These are phyloP conservation scores for Coemansia sp. DNA, from an alignment of 192 early-diverging fungal species.

Conservation along the genomic window DNA sequence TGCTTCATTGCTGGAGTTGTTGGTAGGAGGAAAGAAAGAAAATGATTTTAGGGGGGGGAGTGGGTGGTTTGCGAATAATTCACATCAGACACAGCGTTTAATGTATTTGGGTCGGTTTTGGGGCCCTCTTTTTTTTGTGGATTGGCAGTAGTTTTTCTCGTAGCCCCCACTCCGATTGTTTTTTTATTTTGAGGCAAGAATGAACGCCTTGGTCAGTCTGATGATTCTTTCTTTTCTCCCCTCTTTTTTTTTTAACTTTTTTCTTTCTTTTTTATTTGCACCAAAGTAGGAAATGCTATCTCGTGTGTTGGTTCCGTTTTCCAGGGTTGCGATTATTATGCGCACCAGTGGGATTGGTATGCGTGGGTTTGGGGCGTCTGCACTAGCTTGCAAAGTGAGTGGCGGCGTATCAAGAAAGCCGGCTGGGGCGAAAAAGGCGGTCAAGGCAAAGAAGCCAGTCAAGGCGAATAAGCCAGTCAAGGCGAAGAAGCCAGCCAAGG, in stretches of 20 bases:
- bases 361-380: background rate
- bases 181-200: background rate
- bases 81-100: no score
- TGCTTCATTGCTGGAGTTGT: background rate
- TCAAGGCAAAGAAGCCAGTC: background rate
- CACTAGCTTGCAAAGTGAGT: no score
- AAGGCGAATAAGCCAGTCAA: background rate
- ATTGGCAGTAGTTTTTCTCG: no score
- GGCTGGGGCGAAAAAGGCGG: background rate
- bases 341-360: background rate
- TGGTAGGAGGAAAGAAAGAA: background rate
- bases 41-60: no score
- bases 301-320: background rate
- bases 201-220: background rate
- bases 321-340: background rate
- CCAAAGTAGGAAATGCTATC: background rate
- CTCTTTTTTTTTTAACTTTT: background rate
- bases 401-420: slow-evolving; percentile 13
- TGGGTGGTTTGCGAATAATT: background rate
- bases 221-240: background rate
- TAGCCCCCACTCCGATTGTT: background rate
- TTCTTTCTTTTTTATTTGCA: background rate
- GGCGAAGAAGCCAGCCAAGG: slow-evolving; percentile 11
- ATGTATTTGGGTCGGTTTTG: no score
- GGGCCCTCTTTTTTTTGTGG: no score